Evolutionary conservation across 164 flowering plant species (phyloP).

Genomic region (Stephania yunnanensis): DNA sequence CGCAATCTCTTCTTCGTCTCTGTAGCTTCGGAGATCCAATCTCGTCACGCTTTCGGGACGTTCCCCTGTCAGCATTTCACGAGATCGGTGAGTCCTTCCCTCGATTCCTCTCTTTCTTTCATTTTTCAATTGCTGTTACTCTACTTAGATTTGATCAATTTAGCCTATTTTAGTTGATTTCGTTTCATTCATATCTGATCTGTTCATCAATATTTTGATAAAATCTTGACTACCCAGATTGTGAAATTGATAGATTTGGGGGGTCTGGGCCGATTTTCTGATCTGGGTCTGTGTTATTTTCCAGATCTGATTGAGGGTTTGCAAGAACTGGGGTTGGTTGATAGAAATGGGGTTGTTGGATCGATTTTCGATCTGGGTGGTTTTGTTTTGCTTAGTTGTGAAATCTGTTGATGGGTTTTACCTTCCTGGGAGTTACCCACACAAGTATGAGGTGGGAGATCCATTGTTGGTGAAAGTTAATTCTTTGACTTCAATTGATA

Average conservation of each 20-base stretch:
- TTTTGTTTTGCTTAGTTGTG: background rate
- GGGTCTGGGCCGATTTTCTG: background rate
- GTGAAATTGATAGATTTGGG: background rate
- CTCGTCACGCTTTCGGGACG: background rate
- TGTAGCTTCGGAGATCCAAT: background rate
- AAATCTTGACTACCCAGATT: background rate
- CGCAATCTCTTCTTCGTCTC: background rate
- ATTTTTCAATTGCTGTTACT: background rate
- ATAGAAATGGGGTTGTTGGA: background rate
- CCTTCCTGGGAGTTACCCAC: conserved; percentile 18
- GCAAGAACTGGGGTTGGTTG: background rate
- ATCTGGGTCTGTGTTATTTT: conserved; percentile 5
- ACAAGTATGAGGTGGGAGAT: conserved; percentile 9
- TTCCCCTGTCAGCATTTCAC: background rate
- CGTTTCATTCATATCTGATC: background rate
- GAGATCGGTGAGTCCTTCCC: background rate
- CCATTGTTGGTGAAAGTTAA: conserved; percentile 14
- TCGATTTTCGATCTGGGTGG: conserved; percentile 9
- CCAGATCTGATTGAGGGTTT: conserved; percentile 12
- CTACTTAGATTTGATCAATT: background rate
- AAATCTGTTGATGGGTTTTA: conserved; percentile 17
- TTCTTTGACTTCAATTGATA: conserved; percentile 18
- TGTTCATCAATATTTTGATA: background rate
- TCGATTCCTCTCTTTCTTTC: background rate
- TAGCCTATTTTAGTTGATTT: background rate